Percentiles rank a stretch among this genome's conserved stretches.
Conservation (phyloP, 176 grass and related monocot genomes). For the Carex cristatella region DNA sequence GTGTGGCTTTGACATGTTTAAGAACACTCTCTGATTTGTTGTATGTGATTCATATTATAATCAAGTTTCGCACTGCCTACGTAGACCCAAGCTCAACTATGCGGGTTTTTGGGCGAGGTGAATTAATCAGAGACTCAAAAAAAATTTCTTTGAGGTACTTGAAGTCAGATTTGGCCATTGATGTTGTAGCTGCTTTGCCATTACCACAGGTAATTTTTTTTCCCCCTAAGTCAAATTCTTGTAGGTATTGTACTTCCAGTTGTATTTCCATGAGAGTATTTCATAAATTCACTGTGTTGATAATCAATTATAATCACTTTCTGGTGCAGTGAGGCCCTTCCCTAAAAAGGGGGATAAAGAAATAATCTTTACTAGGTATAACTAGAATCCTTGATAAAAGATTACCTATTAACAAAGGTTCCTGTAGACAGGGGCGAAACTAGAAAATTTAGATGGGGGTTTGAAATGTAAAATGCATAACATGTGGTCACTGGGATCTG, state of each 20-base stretch:
- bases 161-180: slow-evolving; percentile 67
- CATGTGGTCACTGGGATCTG: too few species aligned
- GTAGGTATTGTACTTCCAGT: neutral
- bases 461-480: too few species aligned
- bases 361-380: neutral
- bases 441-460: too few species aligned
- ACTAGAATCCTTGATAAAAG: neutral
- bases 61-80: slow-evolving; percentile 91
- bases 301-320: neutral
- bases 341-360: neutral
- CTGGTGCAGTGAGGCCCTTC: neutral
- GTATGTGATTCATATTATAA: slow-evolving; percentile 64
- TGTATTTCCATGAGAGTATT: neutral
- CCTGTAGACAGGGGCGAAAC: neutral
- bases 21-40: slow-evolving; percentile 68
- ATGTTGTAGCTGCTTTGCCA: slow-evolving; percentile 77
- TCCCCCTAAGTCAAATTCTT: neutral
- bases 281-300: neutral
- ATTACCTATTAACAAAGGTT: neutral
- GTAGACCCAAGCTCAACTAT: slow-evolving; percentile 51
- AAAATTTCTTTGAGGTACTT: slow-evolving; percentile 80
- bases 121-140: slow-evolving; percentile 72
- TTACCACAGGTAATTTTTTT: slow-evolving; percentile 77
- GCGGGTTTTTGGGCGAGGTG: slow-evolving; percentile 82
- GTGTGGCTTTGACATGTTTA: slow-evolving; percentile 58